Evolutionary conservation across 1,139 yeast genomes (phyloP).

Genomic region (Ogataea hybrid): DNA sequence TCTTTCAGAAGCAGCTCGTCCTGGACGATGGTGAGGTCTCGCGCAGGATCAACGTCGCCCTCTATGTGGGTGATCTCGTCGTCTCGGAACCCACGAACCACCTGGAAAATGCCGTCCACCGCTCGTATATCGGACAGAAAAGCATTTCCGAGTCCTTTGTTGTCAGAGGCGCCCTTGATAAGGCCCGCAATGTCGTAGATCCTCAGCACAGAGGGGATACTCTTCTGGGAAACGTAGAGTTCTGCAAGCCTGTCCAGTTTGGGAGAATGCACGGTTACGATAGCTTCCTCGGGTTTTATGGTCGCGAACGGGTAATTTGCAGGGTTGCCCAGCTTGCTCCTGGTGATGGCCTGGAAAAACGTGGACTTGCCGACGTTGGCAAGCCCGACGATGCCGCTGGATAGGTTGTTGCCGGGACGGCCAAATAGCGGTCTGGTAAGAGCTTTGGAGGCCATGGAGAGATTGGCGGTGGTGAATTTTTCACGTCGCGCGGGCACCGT

Average conservation of each 20-base stretch:
- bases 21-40: conserved; percentile 66
- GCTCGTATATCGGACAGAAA: conserved; percentile 68
- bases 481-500: too few species aligned
- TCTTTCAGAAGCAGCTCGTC: conserved; percentile 73
- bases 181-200: conserved; percentile 75
- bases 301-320: conserved; percentile 84
- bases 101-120: conserved; percentile 73
- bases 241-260: conserved; percentile 44
- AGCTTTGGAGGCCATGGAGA: conserved; percentile 3
- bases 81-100: conserved; percentile 64
- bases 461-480: too few species aligned
- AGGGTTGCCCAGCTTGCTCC: conserved; percentile 66
- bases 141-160: conserved; percentile 75
- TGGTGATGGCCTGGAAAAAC: conserved; percentile 68
- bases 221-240: conserved; percentile 44
- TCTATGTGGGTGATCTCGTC: conserved; percentile 75
- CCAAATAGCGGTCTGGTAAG: conserved; percentile 39
- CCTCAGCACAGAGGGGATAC: conserved; percentile 54
- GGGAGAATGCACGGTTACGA: conserved; percentile 53
- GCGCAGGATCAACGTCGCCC: conserved; percentile 57
- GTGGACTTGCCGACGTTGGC: conserved; percentile 79
- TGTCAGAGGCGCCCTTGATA: conserved; percentile 68
- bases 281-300: conserved; percentile 69
- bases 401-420: conserved; percentile 53
- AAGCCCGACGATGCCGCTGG: conserved; percentile 63